A percentile compares a stretch with the other conserved stretches of the same genome.
Evolutionary conservation across 495 filamentous ascomycete genomes (phyloP).

Genomic region (Trypethelium eluteriae): DNA sequence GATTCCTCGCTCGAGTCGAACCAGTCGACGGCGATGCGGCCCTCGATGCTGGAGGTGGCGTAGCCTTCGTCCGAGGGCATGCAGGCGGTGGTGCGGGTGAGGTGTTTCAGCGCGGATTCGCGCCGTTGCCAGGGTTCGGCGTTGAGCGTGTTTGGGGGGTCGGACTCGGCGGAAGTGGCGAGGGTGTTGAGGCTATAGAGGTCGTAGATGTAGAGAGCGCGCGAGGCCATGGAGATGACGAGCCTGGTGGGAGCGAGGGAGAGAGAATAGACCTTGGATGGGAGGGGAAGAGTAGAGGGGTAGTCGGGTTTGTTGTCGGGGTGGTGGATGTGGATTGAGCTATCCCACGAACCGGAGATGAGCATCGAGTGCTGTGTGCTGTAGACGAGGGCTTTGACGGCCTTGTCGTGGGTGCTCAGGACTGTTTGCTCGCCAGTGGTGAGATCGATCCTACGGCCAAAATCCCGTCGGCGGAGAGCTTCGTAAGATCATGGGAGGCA

Average conservation of each 20-base stretch:
- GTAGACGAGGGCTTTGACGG: slow-evolving; percentile 78
- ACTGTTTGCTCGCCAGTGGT: slow-evolving; percentile 61
- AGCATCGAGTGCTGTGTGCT: slow-evolving; percentile 64
- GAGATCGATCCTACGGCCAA: slow-evolving; percentile 57
- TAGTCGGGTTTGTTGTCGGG: slow-evolving; percentile 38
- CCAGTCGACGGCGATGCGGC: slow-evolving; percentile 92
- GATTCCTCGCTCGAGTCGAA: slow-evolving; percentile 80
- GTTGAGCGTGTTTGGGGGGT: slow-evolving; percentile 41
- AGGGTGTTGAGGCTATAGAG: slow-evolving; percentile 56
- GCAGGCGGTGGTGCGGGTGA: slow-evolving; percentile 86
- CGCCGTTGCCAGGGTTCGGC: slow-evolving; percentile 80
- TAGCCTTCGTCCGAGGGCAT: slow-evolving; percentile 95
- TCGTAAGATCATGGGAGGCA: neutral
- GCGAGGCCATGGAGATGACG: slow-evolving; percentile 92
- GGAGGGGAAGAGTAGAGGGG: slow-evolving; percentile 57
- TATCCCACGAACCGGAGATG: slow-evolving; percentile 89
- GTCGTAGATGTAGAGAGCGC: slow-evolving; percentile 86
- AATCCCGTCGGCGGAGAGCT: neutral
- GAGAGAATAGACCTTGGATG: slow-evolving; percentile 79
- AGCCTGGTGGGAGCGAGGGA: slow-evolving; percentile 73
- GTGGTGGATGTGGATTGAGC: slow-evolving; percentile 75
- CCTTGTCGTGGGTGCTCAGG: slow-evolving; percentile 67
- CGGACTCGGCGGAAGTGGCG: neutral
- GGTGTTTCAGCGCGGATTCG: slow-evolving; percentile 89
- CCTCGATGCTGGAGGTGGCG: slow-evolving; percentile 81